Evolutionary conservation across 1,284 basidiomycete genomes (phyloP), one percentile per base, ranked within the genome.

Genomic region (Laetiporus sulphureus): DNA sequence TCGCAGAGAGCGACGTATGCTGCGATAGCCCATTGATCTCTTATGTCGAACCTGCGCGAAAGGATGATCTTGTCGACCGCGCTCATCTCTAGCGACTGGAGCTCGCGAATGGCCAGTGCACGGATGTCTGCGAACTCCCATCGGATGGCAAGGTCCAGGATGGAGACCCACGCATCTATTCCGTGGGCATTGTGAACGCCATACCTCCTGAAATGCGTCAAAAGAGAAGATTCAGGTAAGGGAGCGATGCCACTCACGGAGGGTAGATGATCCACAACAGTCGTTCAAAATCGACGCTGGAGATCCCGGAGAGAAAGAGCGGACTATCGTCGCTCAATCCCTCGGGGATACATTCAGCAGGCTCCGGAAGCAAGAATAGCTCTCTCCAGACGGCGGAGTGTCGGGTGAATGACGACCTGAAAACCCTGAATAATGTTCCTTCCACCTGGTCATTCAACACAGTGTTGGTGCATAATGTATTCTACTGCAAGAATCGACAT

Each of bases 141-240:
- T 23, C 57, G 49, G 4, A 58, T 56, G 11, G 65, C 55, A 32
- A 67, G 52, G 34, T 48, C 41, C 19, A 67, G 58, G 24, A 66
- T 55, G 15, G 65, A 63, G 2, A 49, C 54, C 65, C 66, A 67
- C 41, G 65, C 64, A 6, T 60, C 60, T 3, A 50, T 39, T 12
- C 58, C 61, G 19, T 42, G 33, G n/a, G 55, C 43, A 19, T 47
- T 49, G 45, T 43, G 43, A 3, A 38, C 29, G 20, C 48, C 51
- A 41, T 53, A 53, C 20, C 36, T 35, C n/a, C 57, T 59, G 48
- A 15, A 24, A 5, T 29, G 32, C 5, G n/a, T 23, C 10, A 8
- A 8, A 16, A 21, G 32, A 3, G 25, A 29, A 11, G 8, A 2
- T 18, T 19, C 25, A 13, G 13, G 25, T 13, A 27, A 8, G 25